Conservation (phyloP, 768 basidiomycete species). For the Lentinula detonsa region DNA sequence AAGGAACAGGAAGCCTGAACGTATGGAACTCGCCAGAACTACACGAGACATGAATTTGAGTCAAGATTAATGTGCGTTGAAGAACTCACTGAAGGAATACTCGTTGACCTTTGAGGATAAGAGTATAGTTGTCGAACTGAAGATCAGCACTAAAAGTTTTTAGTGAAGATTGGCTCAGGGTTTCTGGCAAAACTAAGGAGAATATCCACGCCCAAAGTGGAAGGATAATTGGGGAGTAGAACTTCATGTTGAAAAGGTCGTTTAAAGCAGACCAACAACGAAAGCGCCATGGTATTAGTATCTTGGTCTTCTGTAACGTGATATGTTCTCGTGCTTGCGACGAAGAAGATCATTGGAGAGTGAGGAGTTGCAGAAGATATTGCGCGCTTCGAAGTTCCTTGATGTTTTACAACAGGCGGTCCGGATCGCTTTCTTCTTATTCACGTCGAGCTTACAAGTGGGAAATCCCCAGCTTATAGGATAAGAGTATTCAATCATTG, state of each 20-base stretch:
- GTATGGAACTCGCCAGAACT: slow-evolving; percentile 63
- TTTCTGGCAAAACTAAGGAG: not conserved
- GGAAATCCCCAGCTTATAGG: too few relatives aligned
- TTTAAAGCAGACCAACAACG: not conserved
- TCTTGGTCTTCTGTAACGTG: not conserved
- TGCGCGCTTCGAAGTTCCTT: not conserved
- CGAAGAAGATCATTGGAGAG: not conserved
- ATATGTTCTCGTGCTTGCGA: not conserved
- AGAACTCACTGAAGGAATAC: slow-evolving; percentile 62
- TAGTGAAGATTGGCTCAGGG: not conserved
- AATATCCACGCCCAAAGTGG: not conserved
- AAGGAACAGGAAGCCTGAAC: slow-evolving; percentile 55
- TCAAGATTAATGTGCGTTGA: not conserved
- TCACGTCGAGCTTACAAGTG: not conserved
- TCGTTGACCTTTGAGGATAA: slow-evolving; percentile 63
- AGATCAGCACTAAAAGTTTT: slow-evolving; percentile 26
- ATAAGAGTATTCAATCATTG: too few relatives aligned
- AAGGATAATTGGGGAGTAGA: not conserved
- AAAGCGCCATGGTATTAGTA: not conserved
- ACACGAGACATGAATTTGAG: not conserved
- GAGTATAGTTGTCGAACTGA: slow-evolving; percentile 62
- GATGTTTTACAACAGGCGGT: not conserved
- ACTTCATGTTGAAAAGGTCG: not conserved
- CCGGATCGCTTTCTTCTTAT: not conserved
- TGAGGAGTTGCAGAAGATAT: not conserved